Conservation (phyloP, 1,139 yeast genomes). For the Candida tunisiensis region DNA sequence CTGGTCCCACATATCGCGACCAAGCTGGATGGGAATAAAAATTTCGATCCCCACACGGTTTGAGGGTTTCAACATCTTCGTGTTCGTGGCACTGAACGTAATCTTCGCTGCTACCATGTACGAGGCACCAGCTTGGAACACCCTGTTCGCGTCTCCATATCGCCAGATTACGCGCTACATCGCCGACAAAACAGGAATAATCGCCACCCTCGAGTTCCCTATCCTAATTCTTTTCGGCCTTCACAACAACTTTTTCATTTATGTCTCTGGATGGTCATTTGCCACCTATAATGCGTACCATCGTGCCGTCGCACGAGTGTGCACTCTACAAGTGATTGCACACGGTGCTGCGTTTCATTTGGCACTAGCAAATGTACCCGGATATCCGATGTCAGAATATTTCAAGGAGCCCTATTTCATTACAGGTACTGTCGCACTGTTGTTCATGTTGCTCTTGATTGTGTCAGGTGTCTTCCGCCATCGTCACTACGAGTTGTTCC, state of each 20-base stretch:
- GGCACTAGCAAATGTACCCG: constrained; percentile 2
- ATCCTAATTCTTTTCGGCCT: constrained; percentile 41
- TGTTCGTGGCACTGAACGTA: constrained; percentile 29
- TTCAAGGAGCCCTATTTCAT: constrained; percentile 21
- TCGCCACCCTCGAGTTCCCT: constrained; percentile 41
- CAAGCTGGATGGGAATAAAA: constrained; percentile 10
- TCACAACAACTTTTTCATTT: constrained; percentile 38
- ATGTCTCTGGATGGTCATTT: constrained; percentile 46
- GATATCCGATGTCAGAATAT: too few relatives aligned
- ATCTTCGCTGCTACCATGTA: constrained; percentile 28
- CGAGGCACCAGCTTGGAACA: constrained; percentile 21
- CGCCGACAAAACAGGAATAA: constrained; percentile 43
- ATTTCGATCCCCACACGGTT: constrained; percentile 41
- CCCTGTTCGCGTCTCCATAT: constrained; percentile 22
- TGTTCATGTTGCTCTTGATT: constrained; percentile 29
- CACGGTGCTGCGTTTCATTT: constrained; percentile 22
- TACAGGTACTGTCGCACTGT: constrained; percentile 44
- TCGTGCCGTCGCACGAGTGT: constrained; percentile 39
- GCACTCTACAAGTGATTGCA: constrained; percentile 28
- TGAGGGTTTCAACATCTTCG: constrained; percentile 33
- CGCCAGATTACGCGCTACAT: constrained; percentile 29
- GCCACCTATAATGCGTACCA: constrained; percentile 43
- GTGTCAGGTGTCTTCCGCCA: constrained; percentile 34
- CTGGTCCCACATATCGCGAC: constrained; percentile 13
- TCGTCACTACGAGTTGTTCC: constrained; percentile 30